Conservation (phyloP, 257 asterid genomes). For the Catharanthus roseus region DNA sequence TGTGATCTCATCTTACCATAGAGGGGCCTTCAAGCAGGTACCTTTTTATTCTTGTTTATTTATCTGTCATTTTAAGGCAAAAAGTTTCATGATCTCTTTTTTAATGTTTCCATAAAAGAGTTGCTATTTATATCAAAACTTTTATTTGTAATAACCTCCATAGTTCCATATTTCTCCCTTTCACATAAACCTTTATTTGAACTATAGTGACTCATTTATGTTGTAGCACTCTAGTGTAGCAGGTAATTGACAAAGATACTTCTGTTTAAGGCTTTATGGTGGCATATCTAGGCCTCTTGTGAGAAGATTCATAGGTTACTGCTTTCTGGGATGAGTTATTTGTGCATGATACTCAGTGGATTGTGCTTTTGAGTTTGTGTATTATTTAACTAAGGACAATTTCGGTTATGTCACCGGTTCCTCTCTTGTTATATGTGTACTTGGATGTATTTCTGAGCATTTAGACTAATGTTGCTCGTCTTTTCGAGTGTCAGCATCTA, state of each 20-base stretch:
- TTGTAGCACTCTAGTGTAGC: not conserved
- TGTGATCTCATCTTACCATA: constrained; percentile 81
- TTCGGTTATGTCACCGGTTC: no score
- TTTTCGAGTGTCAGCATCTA: no score
- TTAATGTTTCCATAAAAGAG: not conserved
- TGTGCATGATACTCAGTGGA: not conserved
- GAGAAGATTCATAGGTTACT: not conserved
- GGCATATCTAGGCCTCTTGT: not conserved
- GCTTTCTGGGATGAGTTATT: not conserved
- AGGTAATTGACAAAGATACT: not conserved
- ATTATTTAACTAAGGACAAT: no score
- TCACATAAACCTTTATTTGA: not conserved
- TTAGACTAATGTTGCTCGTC: no score
- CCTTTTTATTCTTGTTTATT: not conserved
- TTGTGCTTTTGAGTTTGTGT: no score
- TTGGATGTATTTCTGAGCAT: no score
- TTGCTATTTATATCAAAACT: not conserved
- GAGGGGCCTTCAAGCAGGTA: constrained; percentile 82
- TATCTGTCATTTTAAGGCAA: not conserved
- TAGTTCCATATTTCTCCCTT: not conserved
- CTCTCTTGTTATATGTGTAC: no score
- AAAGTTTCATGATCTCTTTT: constrained; percentile 5
- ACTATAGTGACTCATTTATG: not conserved
- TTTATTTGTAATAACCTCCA: not conserved
- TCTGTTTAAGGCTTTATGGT: not conserved